Conservation (phyloP, 306 rosid genomes). For the Canavalia ensiformis region DNA sequence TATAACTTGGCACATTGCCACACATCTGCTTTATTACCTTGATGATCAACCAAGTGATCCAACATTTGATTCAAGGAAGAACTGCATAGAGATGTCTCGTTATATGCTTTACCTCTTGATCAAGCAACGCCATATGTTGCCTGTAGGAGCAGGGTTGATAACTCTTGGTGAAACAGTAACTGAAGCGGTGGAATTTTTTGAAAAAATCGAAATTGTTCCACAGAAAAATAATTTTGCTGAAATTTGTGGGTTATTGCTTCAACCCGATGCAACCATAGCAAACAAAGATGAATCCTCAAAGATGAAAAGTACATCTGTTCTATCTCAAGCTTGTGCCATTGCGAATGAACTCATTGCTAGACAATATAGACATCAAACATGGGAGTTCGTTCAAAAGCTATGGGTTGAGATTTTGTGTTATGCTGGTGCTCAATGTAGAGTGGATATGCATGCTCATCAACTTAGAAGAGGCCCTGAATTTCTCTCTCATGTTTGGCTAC, state of each 20-base stretch:
- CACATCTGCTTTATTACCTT: neutral
- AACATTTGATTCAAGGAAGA: too few species aligned
- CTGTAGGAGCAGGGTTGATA: neutral
- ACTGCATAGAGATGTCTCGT: neutral
- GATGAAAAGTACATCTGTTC: neutral
- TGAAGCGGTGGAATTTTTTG: neutral
- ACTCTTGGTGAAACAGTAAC: neutral
- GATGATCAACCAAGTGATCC: neutral
- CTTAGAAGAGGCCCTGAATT: neutral
- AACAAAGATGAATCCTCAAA: neutral
- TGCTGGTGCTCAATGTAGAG: neutral
- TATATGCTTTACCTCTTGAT: neutral
- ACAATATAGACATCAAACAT: neutral
- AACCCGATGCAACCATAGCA: neutral
- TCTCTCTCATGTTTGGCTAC: neutral
- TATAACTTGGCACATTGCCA: neutral
- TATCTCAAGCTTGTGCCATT: neutral
- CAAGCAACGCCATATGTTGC: neutral
- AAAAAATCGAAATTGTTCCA: neutral
- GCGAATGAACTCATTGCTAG: neutral
- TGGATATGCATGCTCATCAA: conserved; percentile 6
- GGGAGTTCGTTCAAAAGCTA: neutral
- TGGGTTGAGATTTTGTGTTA: neutral
- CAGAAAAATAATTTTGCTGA: neutral
- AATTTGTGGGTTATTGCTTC: neutral